Evolutionary conservation across 305 asterid genomes (phyloP), one percentile per base, ranked within the genome.

Genomic region (Fraxinus albicans): DNA sequence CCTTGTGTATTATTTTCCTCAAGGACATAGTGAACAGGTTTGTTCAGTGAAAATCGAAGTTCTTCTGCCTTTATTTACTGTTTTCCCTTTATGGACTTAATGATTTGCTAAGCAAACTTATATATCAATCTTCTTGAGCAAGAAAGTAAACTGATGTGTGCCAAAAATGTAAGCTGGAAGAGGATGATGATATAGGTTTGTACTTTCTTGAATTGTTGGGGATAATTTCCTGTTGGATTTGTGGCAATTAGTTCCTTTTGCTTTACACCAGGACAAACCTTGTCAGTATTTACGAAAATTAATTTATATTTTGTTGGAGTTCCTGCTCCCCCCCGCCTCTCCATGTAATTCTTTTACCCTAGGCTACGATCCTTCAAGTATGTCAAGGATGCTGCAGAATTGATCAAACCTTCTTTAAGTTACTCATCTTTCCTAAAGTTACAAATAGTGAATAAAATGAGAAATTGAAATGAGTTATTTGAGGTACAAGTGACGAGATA

Each of bases 1-100:
- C 88, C 98, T 95, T 47, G 97, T 95, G 23, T 94, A 92, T 83
- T 95, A 95, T 90, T 95, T 93, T 81, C 98, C 99, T 38, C 99
- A 95, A 85, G 99, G 99, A n/a, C 99, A 95, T 75, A 95, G 99
- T 73, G 98, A 95, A 84, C 99, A 94, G 97, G 98, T 93, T 55
- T 31, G 88, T 76, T 74, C 81, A 69, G 19, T 44, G n/a, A 6
- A 31, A 69, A 67, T 40, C 58, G 34, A 63, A 35, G 23, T 79
- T 1, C 10, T n/a, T 7, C 9, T 38, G 50, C 21, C 58, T 42
- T 19, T 4, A 8, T 9, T 77, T 33, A 8, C 33, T 50, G 77
- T 53, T 35, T 73, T 36, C 33, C 15, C 8, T 33, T 2, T 60
- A 9, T 73, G 42, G 60, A 65, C 44, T 79, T 15, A 55, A 6